Base-by-base conservation (phyloP, 495 filamentous ascomycete species). In the Parathielavia hyrcaniae region DNA sequence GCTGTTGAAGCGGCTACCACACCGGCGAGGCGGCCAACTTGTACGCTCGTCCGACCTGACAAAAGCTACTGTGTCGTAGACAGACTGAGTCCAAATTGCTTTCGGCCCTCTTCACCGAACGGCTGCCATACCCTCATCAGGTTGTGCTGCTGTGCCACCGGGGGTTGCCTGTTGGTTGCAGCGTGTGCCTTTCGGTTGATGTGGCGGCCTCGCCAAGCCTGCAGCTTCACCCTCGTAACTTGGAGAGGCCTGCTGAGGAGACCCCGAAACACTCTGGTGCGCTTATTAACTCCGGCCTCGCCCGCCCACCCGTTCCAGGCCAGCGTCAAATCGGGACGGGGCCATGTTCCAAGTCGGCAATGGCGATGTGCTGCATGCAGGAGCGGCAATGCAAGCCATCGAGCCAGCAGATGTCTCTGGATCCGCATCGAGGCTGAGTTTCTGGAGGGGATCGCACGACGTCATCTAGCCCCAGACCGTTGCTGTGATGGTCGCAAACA, bases 331-430 rank as follows among this genome's bases (percentile, higher is more conserved):
- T 49, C 1, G 47, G 17, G 53, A 54, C 34, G 52, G 53, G 39
- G 17, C 38, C 52, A 3, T 6, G 30, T n/a, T 47, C 32, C 17
- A 34, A 47, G 19, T 19, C 10, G 17, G 7, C 41, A 38, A 35
- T 22, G 41, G 16, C 30, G 22, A 17, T 6, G 39, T 50, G 34
- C 35, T 53, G 23, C 34, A 43, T 40, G 57, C 50, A 60, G 35
- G 45, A 60, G 39, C 58, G 45, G 58, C 39, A 55, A 60, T 60
- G 58, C 58, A 56, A 51, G 38, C 47, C 49, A 60, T 60, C 32
- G n/a, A 17, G 51, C n/a, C 34, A 48, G 57, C 50, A 30, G 12
- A 17, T 6, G 17, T n/a, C 32, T 16, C 22, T 38, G 43, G 26
- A 36, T 9, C 5, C 14, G 45, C 32, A 41, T 40, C 36, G 51